phyloP scores from a whole-genome alignment of 345 rosid species.

The Clausena lansium region DNA sequence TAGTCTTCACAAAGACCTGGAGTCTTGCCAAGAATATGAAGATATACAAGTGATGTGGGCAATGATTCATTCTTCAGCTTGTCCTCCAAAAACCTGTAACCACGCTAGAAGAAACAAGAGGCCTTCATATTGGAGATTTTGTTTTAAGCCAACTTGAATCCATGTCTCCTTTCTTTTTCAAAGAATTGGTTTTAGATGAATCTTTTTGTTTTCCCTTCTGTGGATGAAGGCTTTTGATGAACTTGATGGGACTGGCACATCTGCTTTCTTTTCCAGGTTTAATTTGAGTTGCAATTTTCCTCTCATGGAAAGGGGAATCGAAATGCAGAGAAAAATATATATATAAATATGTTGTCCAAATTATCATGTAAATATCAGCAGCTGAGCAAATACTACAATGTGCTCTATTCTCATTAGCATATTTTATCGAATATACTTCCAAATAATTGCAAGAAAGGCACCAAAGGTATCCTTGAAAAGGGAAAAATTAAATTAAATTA shows the following conservation, averaged over 20 bases:
- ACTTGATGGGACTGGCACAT: neutral
- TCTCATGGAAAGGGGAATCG: too few relatives aligned
- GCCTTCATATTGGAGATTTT: constrained; percentile 26
- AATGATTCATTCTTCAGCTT: constrained; percentile 54
- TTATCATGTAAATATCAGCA: constrained; percentile 7
- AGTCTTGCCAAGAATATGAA: constrained; percentile 50
- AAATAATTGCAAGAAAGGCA: neutral
- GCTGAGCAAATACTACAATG: neutral
- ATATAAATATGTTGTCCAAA: neutral
- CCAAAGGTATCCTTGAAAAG: neutral
- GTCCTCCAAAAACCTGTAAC: constrained; percentile 9
- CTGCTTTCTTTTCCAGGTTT: neutral
- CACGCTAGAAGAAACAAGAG: constrained; percentile 20
- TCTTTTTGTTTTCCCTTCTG: neutral
- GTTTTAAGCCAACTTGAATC: constrained; percentile 32
- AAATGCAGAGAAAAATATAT: neutral
- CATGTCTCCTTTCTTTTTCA: neutral
- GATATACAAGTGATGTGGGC: constrained; percentile 72
- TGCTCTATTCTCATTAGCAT: neutral
- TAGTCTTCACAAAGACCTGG: constrained; percentile 55
- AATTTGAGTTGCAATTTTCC: neutral
- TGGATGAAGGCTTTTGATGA: neutral
- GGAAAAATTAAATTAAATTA: neutral
- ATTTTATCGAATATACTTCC: neutral
- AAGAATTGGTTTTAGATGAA: too few relatives aligned